Evolutionary conservation across 2,329 filamentous ascomycete species (phyloP).

Genomic region (Thielaviopsis ethacetica): DNA sequence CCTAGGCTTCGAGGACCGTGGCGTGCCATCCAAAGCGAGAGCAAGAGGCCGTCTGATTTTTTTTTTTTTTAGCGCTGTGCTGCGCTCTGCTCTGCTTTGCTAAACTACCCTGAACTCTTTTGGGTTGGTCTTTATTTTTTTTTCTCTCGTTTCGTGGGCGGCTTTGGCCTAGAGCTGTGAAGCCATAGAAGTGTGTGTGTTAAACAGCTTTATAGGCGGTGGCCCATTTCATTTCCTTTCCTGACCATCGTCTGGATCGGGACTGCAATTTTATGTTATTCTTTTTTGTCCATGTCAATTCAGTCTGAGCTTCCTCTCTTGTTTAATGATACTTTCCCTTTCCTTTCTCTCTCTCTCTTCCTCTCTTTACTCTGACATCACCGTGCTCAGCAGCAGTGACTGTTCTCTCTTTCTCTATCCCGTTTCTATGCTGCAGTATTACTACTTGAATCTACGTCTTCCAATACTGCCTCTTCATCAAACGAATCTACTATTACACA

Average conservation of each 20-base stretch:
- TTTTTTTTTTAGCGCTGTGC: neutral
- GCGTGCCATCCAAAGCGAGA: neutral
- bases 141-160: neutral
- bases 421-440: neutral
- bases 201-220: neutral
- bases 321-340: neutral
- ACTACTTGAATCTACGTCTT: neutral
- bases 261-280: neutral
- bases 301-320: neutral
- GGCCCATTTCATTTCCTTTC: neutral
- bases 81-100: neutral
- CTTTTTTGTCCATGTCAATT: neutral
- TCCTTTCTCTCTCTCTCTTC: neutral
- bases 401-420: neutral
- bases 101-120: neutral
- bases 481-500: neutral
- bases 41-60: neutral
- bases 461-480: neutral
- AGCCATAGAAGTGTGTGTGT: neutral
- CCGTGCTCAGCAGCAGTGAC: neutral
- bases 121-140: neutral
- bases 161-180: no score
- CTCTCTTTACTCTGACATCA: neutral
- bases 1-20: neutral
- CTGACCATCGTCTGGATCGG: neutral